Evolutionary conservation across 192 early-diverging fungal species (phyloP), one percentile per base, ranked within the genome.

Genomic region (Lobulomyces angularis): DNA sequence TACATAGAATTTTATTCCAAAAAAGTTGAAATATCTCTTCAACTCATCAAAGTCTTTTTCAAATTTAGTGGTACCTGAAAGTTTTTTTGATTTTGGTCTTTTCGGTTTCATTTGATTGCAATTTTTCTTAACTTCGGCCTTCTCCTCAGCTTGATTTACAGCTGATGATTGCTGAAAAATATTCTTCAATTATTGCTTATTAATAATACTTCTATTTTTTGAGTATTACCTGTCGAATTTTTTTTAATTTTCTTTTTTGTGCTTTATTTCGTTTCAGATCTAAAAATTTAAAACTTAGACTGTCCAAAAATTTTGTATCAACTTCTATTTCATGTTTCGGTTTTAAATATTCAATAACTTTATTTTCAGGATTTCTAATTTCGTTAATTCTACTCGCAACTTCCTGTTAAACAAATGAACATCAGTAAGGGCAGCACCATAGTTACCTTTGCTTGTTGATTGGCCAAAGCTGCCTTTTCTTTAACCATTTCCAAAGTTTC

Each of bases 391-490:
- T 32, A 32, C 16, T 12, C 31, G 16, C 16, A 16, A 32, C 31
- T 12, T 32, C 12, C 12, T 32, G 31, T 32, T 32, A 32, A 12
- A 32, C 12, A 32, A 12, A n/a, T n/a, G n/a, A n/a, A n/a, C n/a
- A n/a, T n/a, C n/a, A n/a, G n/a, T n/a, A n/a, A n/a, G n/a, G n/a
- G n/a, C n/a, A n/a, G 31, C 31, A 32, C 12, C 12, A 32, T 12
- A 16, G 12, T 32, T 32, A 32, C 37, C 14, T 28, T n/a, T 12
- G 56, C 43, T 56, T 58, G 46, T 27, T 31, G 25, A 29, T 58
- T 58, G 19, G 54, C 54, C 16, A 18, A 12, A 5, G 56, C 55
- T 7, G 55, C 56, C 6, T 41, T 16, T 3, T 48, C 45, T 29
- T 58, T 58, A 27, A 41, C 36, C 18, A 41, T 43, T 28, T 57